Base-by-base conservation (phyloP, 495 filamentous ascomycete genomes). In the Talaromyces stipitatus region DNA sequence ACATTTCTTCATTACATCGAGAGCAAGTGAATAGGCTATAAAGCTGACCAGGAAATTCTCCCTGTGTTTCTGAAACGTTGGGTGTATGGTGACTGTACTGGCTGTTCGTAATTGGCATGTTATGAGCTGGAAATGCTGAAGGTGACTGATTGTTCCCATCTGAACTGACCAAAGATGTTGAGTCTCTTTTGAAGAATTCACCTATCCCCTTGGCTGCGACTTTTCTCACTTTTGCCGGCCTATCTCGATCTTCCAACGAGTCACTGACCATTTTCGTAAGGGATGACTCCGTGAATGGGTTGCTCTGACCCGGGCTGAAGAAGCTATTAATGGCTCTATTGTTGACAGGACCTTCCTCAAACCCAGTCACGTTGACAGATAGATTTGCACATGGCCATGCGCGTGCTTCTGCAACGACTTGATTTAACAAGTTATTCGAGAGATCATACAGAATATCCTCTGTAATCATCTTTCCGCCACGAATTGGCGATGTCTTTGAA, bases 301-400 rank as follows among this genome's bases (percentile, higher is more conserved):
- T 58, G n/a, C 26, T 51, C 22, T 22, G 27, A 3, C 91, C 90
- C 59, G 87, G 85, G 10, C 95, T 70, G 16, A 98, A 69, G 66
- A 97, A 98, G 2, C 82, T 77, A 29, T 87, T 85, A 60, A 98
- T 98, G 11, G 87, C 90, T 73, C 80, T 83, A 61, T 96, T 97
- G 6, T 89, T 87, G 11, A 73, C 78, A 48, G 92, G 77, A 6
- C 89, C 86, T 60, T 97, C 92, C 69, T 98, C 91, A 58, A 97
- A 97, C 4, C 91, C 90, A 18, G 84, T 82, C 54, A 98, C 89
- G 63, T 85, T 88, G 46, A 98, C 71, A 56, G 86, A 90, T 38
- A 98, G 71, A 68, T 94, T 89, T 12, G 82, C 72, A 68, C 92
- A 97, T 22, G 94, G 94, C 89, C 92, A 97, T 26, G 85, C 83